A percentile compares a stretch with the other conserved stretches of the same genome.
These are phyloP conservation scores for Myxozyma udenii DNA, from an alignment of 805 yeast species.

Conservation along the genomic window DNA sequence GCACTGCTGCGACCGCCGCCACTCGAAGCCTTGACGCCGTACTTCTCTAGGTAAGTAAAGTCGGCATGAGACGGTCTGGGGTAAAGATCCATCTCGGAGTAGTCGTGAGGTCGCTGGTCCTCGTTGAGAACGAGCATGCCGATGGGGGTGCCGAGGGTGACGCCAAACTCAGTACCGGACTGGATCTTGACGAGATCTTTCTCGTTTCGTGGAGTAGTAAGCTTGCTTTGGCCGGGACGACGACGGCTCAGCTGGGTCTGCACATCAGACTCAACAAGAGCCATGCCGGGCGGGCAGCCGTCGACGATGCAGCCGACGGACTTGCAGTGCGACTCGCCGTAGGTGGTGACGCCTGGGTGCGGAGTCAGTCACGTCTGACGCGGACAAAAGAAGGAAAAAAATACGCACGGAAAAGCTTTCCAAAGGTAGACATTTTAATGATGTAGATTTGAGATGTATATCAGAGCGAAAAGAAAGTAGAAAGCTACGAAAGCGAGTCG, in stretches of 20 bases:
- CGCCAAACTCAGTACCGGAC: conserved; percentile 88
- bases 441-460: neutral
- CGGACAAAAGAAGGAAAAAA: neutral
- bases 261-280: conserved; percentile 76
- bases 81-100: conserved; percentile 88
- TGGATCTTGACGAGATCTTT: conserved; percentile 90
- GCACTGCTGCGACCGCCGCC: conserved; percentile 99
- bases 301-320: conserved; percentile 98
- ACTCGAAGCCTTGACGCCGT: conserved; percentile 87
- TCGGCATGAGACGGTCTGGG: conserved; percentile 99
- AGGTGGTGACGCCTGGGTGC: conserved; percentile 70
- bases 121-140: conserved; percentile 90
- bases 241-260: conserved; percentile 96
- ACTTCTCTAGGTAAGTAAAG: conserved; percentile 84
- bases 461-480: neutral
- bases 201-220: conserved; percentile 93
- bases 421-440: conserved; percentile 71
- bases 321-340: conserved; percentile 97
- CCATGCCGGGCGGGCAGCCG: conserved; percentile 95
- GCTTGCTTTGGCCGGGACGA: conserved; percentile 93
- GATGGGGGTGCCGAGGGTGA: conserved; percentile 90
- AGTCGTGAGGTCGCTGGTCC: conserved; percentile 96
- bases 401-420: conserved; percentile 47
- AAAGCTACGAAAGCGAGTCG: too few species aligned
- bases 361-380: neutral